Evolutionary conservation across 495 filamentous ascomycete genomes (phyloP).

Genomic region (Lophium mytilinum): DNA sequence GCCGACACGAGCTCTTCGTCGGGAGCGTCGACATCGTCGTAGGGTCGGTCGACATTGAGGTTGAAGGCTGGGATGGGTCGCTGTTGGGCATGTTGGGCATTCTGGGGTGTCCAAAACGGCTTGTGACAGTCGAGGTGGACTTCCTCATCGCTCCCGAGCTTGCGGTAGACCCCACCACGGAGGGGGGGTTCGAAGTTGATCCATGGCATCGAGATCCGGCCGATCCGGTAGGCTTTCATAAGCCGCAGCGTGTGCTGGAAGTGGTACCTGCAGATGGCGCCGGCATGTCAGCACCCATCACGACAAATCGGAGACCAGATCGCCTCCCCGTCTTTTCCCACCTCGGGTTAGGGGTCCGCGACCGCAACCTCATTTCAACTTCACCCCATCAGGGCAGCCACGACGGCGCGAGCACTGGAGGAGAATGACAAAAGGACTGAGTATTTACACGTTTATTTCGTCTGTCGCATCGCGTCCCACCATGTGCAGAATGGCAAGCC

Average conservation of each 20-base stretch:
- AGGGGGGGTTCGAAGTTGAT: constrained; percentile 31
- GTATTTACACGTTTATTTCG: constrained; percentile 41
- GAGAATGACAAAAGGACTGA: neutral
- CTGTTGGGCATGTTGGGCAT: too few species aligned
- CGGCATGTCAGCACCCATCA: neutral
- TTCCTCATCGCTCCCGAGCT: neutral
- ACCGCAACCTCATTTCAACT: neutral
- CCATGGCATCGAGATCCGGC: constrained; percentile 26
- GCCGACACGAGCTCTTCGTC: neutral
- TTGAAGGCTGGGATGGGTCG: too few species aligned
- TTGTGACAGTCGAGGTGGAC: neutral
- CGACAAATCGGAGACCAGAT: neutral
- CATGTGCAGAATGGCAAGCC: constrained; percentile 42
- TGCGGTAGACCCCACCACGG: constrained; percentile 21
- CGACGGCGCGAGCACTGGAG: too few species aligned
- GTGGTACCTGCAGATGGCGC: constrained; percentile 26
- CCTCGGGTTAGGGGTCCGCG: neutral
- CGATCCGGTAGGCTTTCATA: constrained; percentile 30
- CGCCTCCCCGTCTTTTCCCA: neutral
- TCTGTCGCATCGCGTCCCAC: constrained; percentile 45
- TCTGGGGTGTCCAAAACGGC: too few species aligned
- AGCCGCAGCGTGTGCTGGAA: constrained; percentile 16
- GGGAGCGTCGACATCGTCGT: neutral
- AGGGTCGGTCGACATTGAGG: too few species aligned
- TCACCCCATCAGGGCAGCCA: neutral